Percentiles rank a stretch among this genome's conserved stretches.
Evolutionary conservation across 164 flowering plant genomes (phyloP).

Genomic region (Vitis vinifera): ASM3070453v1 NC_081805.1:3882501-3883000

Average conservation of each 20-base stretch:
- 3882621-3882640: conserved; percentile 24
- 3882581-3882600: conserved; percentile 31
- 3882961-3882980: too few species aligned
- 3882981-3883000: too few species aligned
- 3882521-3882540: conserved; percentile 1
- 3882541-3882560: conserved; percentile 27
- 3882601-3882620: conserved; percentile 35
- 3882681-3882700: conserved; percentile 13
- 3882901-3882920: too few species aligned
- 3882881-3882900: too few species aligned
- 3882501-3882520: neutral
- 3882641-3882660: conserved; percentile 8
- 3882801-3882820: neutral
- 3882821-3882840: too few species aligned
- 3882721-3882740: neutral
- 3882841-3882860: too few species aligned
- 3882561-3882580: conserved; percentile 29
- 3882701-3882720: conserved; percentile 35
- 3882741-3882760: too few species aligned
- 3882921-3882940: too few species aligned
- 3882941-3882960: too few species aligned
- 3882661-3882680: neutral
- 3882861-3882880: too few species aligned
- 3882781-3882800: neutral
- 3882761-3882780: neutral